Evolutionary conservation across 495 filamentous ascomycete genomes (phyloP).

Genomic region (Glarea lozoyensis): DNA sequence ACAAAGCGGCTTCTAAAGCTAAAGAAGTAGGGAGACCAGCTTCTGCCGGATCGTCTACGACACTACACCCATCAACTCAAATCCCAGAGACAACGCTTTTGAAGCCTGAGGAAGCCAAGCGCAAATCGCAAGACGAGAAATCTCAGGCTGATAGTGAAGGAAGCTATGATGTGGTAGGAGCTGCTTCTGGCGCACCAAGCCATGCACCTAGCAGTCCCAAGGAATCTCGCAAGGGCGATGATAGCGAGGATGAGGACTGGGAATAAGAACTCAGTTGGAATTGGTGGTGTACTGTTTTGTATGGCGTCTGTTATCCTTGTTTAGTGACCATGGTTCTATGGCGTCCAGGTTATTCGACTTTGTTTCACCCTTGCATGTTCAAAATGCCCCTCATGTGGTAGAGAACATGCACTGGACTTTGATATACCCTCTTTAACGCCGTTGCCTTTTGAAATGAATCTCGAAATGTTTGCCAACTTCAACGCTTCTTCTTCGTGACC

Average conservation of each 20-base stretch:
- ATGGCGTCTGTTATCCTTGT: too few species aligned
- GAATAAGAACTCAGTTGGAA: too few species aligned
- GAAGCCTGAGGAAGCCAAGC: constrained; percentile 55
- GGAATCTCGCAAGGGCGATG: constrained; percentile 42
- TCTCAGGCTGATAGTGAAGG: constrained; percentile 81
- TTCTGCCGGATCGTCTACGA: constrained; percentile 42
- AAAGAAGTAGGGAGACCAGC: constrained; percentile 27
- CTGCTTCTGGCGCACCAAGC: constrained; percentile 67
- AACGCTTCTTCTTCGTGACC: constrained; percentile 65
- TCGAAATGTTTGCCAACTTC: neutral
- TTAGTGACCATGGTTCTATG: too few species aligned
- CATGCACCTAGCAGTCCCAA: constrained; percentile 70
- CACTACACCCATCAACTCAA: constrained; percentile 37
- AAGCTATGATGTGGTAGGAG: constrained; percentile 84
- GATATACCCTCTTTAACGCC: constrained; percentile 14
- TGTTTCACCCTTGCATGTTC: constrained; percentile 1
- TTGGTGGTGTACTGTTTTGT: too few species aligned
- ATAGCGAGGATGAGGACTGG: constrained; percentile 65
- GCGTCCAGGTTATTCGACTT: constrained; percentile 8
- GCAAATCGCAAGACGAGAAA: constrained; percentile 78
- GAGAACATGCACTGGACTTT: constrained; percentile 12
- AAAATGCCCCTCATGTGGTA: constrained; percentile 3
- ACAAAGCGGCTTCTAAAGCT: constrained; percentile 14
- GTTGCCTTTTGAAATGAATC: constrained; percentile 8
- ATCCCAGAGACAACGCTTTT: constrained; percentile 25